These are phyloP conservation scores for Tilletia caries DNA, from an alignment of 1,284 basidiomycete species.

Conservation along the genomic window DNA sequence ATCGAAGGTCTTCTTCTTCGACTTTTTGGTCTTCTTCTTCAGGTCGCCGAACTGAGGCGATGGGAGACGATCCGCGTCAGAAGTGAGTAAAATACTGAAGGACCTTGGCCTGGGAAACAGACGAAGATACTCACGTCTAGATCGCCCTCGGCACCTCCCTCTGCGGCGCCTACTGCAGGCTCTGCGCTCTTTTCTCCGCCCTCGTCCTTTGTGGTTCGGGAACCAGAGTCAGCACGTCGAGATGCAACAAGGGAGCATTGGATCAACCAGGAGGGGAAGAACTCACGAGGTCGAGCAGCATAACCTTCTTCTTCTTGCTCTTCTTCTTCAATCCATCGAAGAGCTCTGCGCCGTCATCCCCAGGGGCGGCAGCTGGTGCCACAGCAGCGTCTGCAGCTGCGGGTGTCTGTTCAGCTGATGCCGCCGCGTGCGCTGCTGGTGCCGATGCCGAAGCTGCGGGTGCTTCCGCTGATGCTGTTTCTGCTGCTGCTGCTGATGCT, in stretches of 20 bases:
- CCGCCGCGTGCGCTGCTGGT: slow-evolving; percentile 59
- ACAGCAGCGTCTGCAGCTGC: slow-evolving; percentile 53
- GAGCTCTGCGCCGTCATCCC: slow-evolving; percentile 68
- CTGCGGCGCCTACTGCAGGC: slow-evolving; percentile 25
- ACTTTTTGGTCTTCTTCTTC: slow-evolving; percentile 59
- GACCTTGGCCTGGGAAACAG: too few species aligned
- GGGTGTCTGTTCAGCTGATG: background rate
- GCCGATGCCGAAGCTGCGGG: slow-evolving; percentile 10
- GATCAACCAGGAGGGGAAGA: too few species aligned
- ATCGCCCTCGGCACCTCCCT: slow-evolving; percentile 39
- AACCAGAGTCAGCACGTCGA: slow-evolving; percentile 5
- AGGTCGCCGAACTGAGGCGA: slow-evolving; percentile 56
- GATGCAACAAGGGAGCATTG: too few species aligned
- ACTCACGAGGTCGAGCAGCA: slow-evolving; percentile 62
- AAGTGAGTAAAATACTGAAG: too few species aligned
- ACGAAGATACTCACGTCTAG: slow-evolving; percentile 48
- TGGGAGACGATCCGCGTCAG: too few species aligned
- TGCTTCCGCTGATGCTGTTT: slow-evolving; percentile 13
- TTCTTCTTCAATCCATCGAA: slow-evolving; percentile 87
- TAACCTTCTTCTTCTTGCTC: slow-evolving; percentile 80
- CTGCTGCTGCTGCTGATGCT: slow-evolving; percentile 40
- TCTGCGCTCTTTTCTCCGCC: slow-evolving; percentile 35
- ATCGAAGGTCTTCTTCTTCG: slow-evolving; percentile 53
- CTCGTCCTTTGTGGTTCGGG: slow-evolving; percentile 24
- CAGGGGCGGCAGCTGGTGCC: background rate